These are phyloP conservation scores for Cladosporium sp. DNA, from an alignment of 2,329 filamentous ascomycete species.

Conservation along the genomic window DNA sequence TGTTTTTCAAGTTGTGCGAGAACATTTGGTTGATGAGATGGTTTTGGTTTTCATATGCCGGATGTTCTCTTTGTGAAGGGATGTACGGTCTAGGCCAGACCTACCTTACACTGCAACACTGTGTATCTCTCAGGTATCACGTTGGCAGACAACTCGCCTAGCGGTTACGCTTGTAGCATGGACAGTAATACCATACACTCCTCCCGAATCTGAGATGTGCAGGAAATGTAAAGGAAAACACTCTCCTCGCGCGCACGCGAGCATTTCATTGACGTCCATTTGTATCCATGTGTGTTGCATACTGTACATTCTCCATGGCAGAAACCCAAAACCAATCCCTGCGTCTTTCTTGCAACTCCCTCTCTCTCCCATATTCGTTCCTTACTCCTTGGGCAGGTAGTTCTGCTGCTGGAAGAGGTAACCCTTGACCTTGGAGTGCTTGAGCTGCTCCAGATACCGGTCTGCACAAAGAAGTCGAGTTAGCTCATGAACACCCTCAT, in stretches of 20 bases:
- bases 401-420: slow-evolving; percentile 77
- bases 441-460: slow-evolving; percentile 72
- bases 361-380: neutral
- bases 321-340: too few relatives aligned
- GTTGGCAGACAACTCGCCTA: too few relatives aligned
- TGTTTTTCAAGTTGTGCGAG: too few relatives aligned
- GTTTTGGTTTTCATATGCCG: too few relatives aligned
- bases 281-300: slow-evolving; percentile 9
- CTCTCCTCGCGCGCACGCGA: slow-evolving; percentile 8
- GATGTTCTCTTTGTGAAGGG: too few relatives aligned
- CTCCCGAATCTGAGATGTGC: too few relatives aligned
- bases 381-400: slow-evolving; percentile 52
- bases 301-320: slow-evolving; percentile 14
- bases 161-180: too few relatives aligned
- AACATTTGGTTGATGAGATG: too few relatives aligned
- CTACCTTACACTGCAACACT: too few relatives aligned
- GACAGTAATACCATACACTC: too few relatives aligned
- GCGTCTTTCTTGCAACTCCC: neutral
- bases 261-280: slow-evolving; percentile 9
- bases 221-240: slow-evolving; percentile 1
- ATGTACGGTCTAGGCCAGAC: too few relatives aligned
- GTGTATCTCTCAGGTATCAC: too few relatives aligned
- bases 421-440: slow-evolving; percentile 71
- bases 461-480: slow-evolving; percentile 45
- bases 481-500: neutral